phyloP scores from a whole-genome alignment of 2,329 filamentous ascomycete species.

The Pestalotiopsis sp. region DNA sequence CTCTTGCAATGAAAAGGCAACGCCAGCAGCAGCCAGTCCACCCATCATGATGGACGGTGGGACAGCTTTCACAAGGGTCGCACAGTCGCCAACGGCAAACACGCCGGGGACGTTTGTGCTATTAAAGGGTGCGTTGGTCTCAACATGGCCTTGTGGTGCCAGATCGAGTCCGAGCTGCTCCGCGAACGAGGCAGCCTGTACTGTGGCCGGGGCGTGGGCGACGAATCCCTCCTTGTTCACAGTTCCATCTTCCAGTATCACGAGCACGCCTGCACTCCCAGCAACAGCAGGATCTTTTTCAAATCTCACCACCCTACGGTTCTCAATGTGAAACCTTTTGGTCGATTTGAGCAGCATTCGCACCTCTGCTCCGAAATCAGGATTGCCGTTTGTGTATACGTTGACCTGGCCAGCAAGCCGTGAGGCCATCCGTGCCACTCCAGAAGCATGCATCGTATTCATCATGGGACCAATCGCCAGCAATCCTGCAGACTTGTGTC shows the following conservation, averaged over 20 bases:
- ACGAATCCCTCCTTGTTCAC: conserved; percentile 42
- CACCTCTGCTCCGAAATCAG: conserved; percentile 32
- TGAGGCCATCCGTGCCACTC: conserved; percentile 45
- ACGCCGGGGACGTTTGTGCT: conserved; percentile 53
- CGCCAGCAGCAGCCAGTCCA: background rate
- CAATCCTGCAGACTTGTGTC: conserved; percentile 42
- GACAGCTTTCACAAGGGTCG: conserved; percentile 28
- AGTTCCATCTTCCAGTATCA: conserved; percentile 37
- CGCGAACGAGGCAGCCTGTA: conserved; percentile 43
- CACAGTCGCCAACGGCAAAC: conserved; percentile 56
- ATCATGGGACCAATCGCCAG: conserved; percentile 43
- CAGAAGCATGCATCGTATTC: conserved; percentile 34
- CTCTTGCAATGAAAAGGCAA: background rate
- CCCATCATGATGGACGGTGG: conserved; percentile 30
- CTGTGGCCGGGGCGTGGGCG: conserved; percentile 37
- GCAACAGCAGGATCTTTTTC: conserved; percentile 19
- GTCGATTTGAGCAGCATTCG: conserved; percentile 27
- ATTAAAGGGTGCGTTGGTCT: conserved; percentile 45
- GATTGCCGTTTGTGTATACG: conserved; percentile 54
- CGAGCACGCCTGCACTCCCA: conserved; percentile 25
- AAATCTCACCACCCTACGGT: background rate
- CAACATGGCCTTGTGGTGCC: conserved; percentile 45
- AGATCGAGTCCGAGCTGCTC: conserved; percentile 47
- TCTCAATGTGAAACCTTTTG: conserved; percentile 33
- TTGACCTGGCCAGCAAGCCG: conserved; percentile 46